These are phyloP conservation scores for Calocybe gangraenosa DNA, from an alignment of 768 basidiomycete genomes.

Conservation along the genomic window DNA sequence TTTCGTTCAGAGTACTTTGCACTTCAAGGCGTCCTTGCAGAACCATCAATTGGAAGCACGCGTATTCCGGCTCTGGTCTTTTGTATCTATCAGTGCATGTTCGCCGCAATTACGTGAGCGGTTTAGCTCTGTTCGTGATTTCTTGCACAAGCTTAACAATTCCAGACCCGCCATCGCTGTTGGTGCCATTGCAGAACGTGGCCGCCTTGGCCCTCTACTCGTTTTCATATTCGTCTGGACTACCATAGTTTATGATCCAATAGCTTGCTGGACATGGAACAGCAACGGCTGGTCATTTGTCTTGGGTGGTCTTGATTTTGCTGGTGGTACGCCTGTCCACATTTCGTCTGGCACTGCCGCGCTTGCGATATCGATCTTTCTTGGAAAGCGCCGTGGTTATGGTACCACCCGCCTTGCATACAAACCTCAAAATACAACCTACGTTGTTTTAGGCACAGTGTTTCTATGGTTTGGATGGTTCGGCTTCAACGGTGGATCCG, in stretches of 20 bases:
- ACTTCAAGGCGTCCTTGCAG: constrained; percentile 69
- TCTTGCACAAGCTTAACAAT: constrained; percentile 16
- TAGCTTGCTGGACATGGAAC: constrained; percentile 98
- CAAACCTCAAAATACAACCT: constrained; percentile 90
- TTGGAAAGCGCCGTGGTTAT: constrained; percentile 88
- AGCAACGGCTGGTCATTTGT: constrained; percentile 68
- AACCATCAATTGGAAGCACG: constrained; percentile 68
- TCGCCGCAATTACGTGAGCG: constrained; percentile 84
- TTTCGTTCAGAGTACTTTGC: constrained; percentile 66
- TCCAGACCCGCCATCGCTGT: constrained; percentile 79
- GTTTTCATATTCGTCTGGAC: constrained; percentile 91
- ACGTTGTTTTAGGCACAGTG: constrained; percentile 90
- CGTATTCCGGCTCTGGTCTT: constrained; percentile 74
- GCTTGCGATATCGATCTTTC: constrained; percentile 84
- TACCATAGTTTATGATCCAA: constrained; percentile 87
- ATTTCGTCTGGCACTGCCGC: constrained; percentile 93
- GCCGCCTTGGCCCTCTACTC: constrained; percentile 78
- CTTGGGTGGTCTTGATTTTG: constrained; percentile 86
- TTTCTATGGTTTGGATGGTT: constrained; percentile 98
- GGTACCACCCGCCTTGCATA: constrained; percentile 89
- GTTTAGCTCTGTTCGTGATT: constrained; percentile 6
- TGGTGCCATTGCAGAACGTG: constrained; percentile 90
- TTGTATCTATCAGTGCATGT: constrained; percentile 87
- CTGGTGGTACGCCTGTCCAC: constrained; percentile 95
- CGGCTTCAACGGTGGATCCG: constrained; percentile 92